phyloP scores from a whole-genome alignment of 306 rosid genomes.

The Oemleria cerasiformis region DNA sequence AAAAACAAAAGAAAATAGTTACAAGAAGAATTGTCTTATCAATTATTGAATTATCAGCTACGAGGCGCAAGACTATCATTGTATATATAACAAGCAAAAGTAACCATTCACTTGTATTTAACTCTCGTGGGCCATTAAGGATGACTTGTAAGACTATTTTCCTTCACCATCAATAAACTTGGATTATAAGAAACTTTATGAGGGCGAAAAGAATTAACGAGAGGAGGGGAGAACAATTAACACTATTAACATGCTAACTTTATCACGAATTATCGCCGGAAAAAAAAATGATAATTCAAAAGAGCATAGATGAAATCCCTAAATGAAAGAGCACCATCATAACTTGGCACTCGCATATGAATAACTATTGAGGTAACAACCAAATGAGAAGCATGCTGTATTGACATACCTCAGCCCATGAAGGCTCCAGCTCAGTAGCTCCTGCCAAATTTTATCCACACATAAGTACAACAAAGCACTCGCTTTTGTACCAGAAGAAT shows the following conservation, averaged over 20 bases:
- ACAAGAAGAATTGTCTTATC: neutral
- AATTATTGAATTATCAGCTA: neutral
- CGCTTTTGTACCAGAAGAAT: neutral
- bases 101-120: neutral
- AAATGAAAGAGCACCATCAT: neutral
- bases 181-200: neutral
- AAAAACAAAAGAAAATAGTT: neutral
- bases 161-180: neutral
- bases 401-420: constrained; percentile 83
- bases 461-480: constrained; percentile 17
- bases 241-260: neutral
- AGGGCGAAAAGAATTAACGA: neutral
- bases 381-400: constrained; percentile 4
- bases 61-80: neutral
- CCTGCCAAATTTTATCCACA: constrained; percentile 48
- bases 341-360: constrained; percentile 7
- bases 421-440: constrained; percentile 80
- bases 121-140: neutral
- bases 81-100: neutral
- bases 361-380: constrained; percentile 8
- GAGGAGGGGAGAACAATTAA: neutral
- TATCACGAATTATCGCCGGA: neutral
- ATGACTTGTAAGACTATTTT: neutral
- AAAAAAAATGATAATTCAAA: neutral
- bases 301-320: constrained; percentile 5